These are phyloP conservation scores for Dryadomyces quercivorus DNA, from an alignment of 2,329 filamentous ascomycete species.

Conservation along the genomic window DNA sequence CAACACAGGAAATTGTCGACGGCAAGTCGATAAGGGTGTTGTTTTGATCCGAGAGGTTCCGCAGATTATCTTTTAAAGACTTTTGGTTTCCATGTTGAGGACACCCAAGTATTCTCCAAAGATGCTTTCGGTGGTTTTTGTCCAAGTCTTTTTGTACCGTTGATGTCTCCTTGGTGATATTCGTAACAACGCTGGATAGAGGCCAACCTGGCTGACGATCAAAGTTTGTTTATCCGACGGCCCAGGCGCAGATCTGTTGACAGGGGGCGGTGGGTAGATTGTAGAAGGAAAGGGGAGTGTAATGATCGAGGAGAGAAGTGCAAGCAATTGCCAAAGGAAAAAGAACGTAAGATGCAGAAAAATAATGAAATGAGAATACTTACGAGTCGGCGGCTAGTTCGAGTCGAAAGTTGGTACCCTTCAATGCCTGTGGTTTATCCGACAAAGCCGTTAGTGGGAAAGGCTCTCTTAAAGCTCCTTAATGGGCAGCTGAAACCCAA, in stretches of 20 bases:
- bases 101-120: background rate
- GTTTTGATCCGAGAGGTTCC: too few relatives aligned
- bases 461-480: background rate
- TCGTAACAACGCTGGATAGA: background rate
- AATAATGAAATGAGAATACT: constrained; percentile 25
- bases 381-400: constrained; percentile 44
- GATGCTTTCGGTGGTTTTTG: background rate
- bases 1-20: too few relatives aligned
- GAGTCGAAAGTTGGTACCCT: constrained; percentile 34
- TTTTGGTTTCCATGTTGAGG: background rate
- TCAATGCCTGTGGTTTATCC: constrained; percentile 29
- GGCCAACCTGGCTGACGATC: background rate
- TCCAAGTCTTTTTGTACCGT: background rate
- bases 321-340: constrained; percentile 12
- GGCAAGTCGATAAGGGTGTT: too few relatives aligned
- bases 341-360: constrained; percentile 8
- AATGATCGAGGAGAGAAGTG: background rate
- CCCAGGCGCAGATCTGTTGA: too few relatives aligned
- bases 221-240: background rate
- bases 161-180: too few relatives aligned
- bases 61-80: background rate
- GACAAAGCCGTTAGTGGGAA: constrained; percentile 7
- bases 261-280: too few relatives aligned
- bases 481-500: background rate
- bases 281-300: background rate